Evolutionary conservation across 768 basidiomycete genomes (phyloP).

Genomic region (Gelatoporia subvermispora): DNA sequence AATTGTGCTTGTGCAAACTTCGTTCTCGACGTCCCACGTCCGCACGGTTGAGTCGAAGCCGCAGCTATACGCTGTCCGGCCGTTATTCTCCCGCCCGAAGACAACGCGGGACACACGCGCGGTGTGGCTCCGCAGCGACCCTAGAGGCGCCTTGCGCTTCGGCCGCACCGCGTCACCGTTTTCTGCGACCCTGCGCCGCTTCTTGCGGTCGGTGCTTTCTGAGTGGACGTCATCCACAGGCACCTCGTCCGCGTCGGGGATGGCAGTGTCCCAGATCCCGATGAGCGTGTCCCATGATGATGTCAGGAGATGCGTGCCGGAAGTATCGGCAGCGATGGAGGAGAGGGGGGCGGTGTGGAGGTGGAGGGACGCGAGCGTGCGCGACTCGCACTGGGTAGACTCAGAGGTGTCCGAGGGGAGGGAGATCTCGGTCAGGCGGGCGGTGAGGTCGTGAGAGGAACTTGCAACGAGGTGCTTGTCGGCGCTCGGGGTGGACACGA

Average conservation of each 20-base stretch:
- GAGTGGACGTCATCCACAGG: constrained; percentile 28
- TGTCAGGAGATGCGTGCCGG: constrained; percentile 68
- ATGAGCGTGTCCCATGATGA: constrained; percentile 86
- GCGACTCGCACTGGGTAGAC: background rate
- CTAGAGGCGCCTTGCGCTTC: constrained; percentile 61
- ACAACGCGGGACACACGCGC: constrained; percentile 72
- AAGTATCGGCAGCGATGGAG: constrained; percentile 50
- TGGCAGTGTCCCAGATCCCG: constrained; percentile 69
- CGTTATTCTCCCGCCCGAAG: constrained; percentile 39
- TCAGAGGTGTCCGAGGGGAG: constrained; percentile 12
- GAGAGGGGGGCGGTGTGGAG: constrained; percentile 82
- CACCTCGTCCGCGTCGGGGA: constrained; percentile 64
- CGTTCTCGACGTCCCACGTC: constrained; percentile 80
- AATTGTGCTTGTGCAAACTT: constrained; percentile 64
- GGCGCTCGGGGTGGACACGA: constrained; percentile 37
- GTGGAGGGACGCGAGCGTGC: constrained; percentile 62
- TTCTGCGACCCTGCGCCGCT: constrained; percentile 51
- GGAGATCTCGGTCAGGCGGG: constrained; percentile 42
- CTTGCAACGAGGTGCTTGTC: constrained; percentile 47
- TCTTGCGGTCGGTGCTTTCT: constrained; percentile 40
- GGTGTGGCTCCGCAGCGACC: constrained; percentile 79
- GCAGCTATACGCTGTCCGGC: constrained; percentile 57
- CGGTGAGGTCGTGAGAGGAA: constrained; percentile 78
- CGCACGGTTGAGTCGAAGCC: constrained; percentile 90
- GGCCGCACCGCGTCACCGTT: constrained; percentile 30